These are phyloP conservation scores for Waltiozyma solani DNA, from an alignment of 1,139 yeast species.

Conservation along the genomic window DNA sequence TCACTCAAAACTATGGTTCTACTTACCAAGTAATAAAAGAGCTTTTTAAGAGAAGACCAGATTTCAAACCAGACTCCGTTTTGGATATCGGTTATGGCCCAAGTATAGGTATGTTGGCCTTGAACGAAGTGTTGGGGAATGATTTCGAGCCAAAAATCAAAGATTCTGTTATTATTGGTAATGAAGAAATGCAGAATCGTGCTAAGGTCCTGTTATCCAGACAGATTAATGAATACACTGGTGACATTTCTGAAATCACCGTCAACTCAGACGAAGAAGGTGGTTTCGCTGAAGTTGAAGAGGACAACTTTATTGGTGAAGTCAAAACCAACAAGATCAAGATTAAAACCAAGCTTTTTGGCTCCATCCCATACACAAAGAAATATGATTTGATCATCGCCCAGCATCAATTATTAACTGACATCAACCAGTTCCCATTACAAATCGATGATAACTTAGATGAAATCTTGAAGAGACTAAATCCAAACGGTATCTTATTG, in stretches of 20 bases:
- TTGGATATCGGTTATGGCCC: slow-evolving; percentile 89
- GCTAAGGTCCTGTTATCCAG: slow-evolving; percentile 70
- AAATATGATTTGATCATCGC: slow-evolving; percentile 79
- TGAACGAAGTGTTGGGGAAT: slow-evolving; percentile 71
- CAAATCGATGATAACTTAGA: slow-evolving; percentile 67
- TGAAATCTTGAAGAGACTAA: slow-evolving; percentile 46
- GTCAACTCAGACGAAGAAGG: slow-evolving; percentile 13
- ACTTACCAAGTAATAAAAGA: slow-evolving; percentile 60
- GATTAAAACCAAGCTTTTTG: slow-evolving; percentile 42
- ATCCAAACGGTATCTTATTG: slow-evolving; percentile 72
- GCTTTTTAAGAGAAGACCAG: slow-evolving; percentile 39
- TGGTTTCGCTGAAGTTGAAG: slow-evolving; percentile 15
- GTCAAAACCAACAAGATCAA: slow-evolving; percentile 47
- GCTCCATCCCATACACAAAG: slow-evolving; percentile 31
- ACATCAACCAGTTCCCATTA: slow-evolving; percentile 51
- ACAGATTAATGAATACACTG: slow-evolving; percentile 45
- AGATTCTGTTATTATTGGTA: slow-evolving; percentile 68
- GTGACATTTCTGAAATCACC: slow-evolving; percentile 14
- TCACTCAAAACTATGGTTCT: slow-evolving; percentile 76
- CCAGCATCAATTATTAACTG: slow-evolving; percentile 63
- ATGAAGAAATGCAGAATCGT: slow-evolving; percentile 64
- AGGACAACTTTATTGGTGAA: slow-evolving; percentile 35
- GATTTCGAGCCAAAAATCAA: slow-evolving; percentile 51
- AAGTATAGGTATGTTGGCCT: slow-evolving; percentile 82
- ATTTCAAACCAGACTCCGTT: slow-evolving; percentile 54